phyloP scores from a whole-genome alignment of 441 rosid species.

The Macaranga tanarius region DNA sequence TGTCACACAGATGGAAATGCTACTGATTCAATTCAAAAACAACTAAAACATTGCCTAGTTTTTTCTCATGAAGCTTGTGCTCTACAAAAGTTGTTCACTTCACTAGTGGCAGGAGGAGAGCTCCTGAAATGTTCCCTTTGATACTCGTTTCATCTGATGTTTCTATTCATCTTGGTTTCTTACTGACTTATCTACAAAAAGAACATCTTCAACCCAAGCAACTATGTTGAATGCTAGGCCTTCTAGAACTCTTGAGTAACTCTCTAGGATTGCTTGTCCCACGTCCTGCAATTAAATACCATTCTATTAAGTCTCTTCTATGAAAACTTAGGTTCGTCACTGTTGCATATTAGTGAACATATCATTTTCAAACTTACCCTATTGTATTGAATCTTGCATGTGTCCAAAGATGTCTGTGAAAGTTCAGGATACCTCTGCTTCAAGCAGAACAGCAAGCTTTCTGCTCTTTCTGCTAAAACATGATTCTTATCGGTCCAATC shows the following conservation, averaged over 20 bases:
- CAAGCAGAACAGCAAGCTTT: slow-evolving; percentile 75
- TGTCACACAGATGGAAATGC: slow-evolving; percentile 3
- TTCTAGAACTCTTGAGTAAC: slow-evolving; percentile 92
- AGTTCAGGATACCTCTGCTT: slow-evolving; percentile 90
- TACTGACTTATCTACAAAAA: slow-evolving; percentile 65
- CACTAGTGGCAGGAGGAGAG: not conserved
- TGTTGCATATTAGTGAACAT: not conserved
- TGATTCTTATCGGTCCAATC: slow-evolving; percentile 76
- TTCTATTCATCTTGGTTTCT: slow-evolving; percentile 43
- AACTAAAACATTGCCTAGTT: not conserved
- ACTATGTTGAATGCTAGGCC: slow-evolving; percentile 92
- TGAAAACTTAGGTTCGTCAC: not conserved
- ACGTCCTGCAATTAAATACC: slow-evolving; percentile 62
- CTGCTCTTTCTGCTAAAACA: slow-evolving; percentile 78
- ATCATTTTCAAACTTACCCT: slow-evolving; percentile 42
- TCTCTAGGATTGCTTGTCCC: slow-evolving; percentile 86
- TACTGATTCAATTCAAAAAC: not conserved
- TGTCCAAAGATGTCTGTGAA: slow-evolving; percentile 90
- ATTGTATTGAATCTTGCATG: slow-evolving; percentile 90
- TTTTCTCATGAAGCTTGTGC: not conserved
- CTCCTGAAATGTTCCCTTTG: not conserved
- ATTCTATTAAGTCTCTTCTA: not conserved
- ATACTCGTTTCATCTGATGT: not conserved
- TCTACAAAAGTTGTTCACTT: slow-evolving; percentile 17
- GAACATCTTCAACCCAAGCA: slow-evolving; percentile 96